phyloP scores from a whole-genome alignment of 1,139 yeast species.

The Magnusiomyces suaveolens region DNA sequence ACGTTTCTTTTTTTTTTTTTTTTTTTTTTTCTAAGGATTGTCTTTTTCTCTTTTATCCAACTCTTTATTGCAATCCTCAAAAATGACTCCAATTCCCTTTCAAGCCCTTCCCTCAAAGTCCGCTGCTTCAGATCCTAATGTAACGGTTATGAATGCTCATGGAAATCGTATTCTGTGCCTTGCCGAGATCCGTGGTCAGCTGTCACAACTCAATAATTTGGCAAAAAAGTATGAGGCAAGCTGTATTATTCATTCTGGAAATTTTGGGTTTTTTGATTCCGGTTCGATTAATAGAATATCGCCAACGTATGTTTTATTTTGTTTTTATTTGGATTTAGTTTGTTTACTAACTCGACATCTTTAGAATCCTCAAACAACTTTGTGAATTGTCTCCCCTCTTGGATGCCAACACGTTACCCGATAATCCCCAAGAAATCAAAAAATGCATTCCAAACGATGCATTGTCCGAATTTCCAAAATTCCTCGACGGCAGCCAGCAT shows the following conservation, averaged over 20 bases:
- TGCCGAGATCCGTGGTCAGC: conserved; percentile 48
- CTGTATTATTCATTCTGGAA: conserved; percentile 61
- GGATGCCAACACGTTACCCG: conserved; percentile 37
- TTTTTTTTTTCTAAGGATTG: no score
- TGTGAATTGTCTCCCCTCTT: conserved; percentile 62
- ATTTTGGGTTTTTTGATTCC: conserved; percentile 66
- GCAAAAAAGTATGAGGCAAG: conserved; percentile 41
- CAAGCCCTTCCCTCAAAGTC: no score
- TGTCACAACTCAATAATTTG: conserved; percentile 40
- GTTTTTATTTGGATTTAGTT: no score
- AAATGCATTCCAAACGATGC: conserved; percentile 32
- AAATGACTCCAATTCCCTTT: neutral
- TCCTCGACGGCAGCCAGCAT: conserved; percentile 39
- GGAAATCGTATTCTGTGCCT: conserved; percentile 42
- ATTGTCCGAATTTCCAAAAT: conserved; percentile 48
- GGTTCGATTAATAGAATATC: conserved; percentile 46
- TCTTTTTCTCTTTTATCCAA: no score
- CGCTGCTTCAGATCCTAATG: neutral
- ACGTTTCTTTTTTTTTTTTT: no score
- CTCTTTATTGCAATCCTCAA: no score
- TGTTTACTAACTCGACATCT: neutral
- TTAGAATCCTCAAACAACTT: conserved; percentile 43
- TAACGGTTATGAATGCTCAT: neutral
- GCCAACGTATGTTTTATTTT: conserved; percentile 17
- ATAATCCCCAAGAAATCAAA: conserved; percentile 35